Evolutionary conservation across 768 basidiomycete genomes (phyloP), one percentile per base, ranked within the genome.

Genomic region (Leucogyrophana mollusca): DNA sequence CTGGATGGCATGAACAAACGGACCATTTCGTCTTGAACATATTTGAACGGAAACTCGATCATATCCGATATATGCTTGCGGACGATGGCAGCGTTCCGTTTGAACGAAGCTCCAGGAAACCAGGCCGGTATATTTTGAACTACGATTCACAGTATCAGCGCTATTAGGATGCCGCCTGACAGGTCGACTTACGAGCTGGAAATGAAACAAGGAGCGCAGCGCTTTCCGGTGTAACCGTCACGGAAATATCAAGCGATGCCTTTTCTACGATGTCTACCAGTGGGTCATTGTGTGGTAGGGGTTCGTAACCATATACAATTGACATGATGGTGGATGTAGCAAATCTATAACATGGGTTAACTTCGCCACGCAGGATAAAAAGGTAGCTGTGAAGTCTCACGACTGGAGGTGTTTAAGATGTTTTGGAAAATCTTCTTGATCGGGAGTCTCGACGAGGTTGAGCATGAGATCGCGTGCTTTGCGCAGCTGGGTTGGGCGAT

Each of bases 401-500:
- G 13, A 7, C 13, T 30, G 27, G 7, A 30, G 27, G 7, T 30
- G 6, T 13, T 13, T 30, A 6, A 7, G 27, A 30, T 7, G 6
- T 13, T 13, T 6, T 13, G 7, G 7, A 37, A 16, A 37, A 16
- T 37, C 35, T 21, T 37, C 35, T 30, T 30, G 27, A 8, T 22
- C 20, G 18, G 61, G 48, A 2, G 36, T 0, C 1, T 7, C 9
- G 20, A 62, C 39, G 34, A 62, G 40, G 16, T 53, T 45, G 41
- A 46, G 20, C 14, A 51, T 17, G 14, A 62, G 54, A 42, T 58
- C 23, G 18, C 43, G 50, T 6, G 54, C 42, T 24, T 61, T 56
- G 43, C 25, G 45, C 22, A 61, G 24, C 22, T 61, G 62, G 9
- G 51, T 14, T 2, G 56, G 56, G 18, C 14, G 47, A 39, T 45